Base-by-base conservation (phyloP, 768 basidiomycete species). In the Hirschioporus abietinus region DNA sequence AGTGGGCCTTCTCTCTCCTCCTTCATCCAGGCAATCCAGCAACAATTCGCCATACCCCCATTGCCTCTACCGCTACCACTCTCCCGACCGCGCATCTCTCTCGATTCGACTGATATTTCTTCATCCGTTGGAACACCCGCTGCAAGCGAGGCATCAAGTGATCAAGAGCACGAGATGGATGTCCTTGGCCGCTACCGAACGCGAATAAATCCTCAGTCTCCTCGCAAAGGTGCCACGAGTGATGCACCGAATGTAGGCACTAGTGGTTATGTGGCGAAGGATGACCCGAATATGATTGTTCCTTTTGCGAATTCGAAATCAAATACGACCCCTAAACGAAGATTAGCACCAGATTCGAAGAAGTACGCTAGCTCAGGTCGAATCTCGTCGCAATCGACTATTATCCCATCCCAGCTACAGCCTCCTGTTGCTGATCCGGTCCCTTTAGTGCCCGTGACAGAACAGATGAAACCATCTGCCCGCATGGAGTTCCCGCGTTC, bases 381-480 rank as follows among this genome's bases (percentile, higher is more conserved):
- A 66, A 10, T 2, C 15, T 52, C 42, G 12, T 5, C 36, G 76
- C 77, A 64, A 79, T 79, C 20, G 82, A 84, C 66, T 23, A 5
- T 3, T 17, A 61, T 12, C 23, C 25, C 24, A 23, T 24, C 23
- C 17, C 60, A 34, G 83, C 42, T 52, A 52, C 42, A 85, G 73
- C 73, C 84, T 57, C 75, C 79, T 61, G 78, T 82, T 59, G 82
- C 83, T 64, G 7, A 34, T 30, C n/a, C 64, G 34, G 26, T 74
- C 83, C 36, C 79, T 83, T 61, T 23, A 25, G 23, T 34, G 5
- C 10, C 30, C 9, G 25, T 25, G 42, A 86, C 84, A 12, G 76
- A 78, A 20, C 85, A 86, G 70, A 67, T 84, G 71, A 84, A 86
- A 72, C 84, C 85, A 15, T 85, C 84, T 0, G 82, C 84, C 24